Conservation (phyloP, 2,329 filamentous ascomycete species). For the Neospermospora avenae region DNA sequence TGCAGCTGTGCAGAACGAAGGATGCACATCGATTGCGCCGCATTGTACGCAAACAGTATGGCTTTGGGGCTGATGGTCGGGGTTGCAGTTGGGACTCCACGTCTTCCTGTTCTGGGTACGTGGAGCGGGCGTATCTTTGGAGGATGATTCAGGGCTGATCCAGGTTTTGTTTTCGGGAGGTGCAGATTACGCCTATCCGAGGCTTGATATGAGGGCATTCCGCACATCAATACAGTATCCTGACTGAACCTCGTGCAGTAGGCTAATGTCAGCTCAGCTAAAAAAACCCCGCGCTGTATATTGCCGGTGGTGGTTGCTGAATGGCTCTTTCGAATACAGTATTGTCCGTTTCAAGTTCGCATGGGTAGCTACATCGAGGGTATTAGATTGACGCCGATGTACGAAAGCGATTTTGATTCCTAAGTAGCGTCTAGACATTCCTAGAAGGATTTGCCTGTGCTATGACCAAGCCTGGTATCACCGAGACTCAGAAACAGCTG, state of each 20-base stretch:
- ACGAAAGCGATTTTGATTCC: neutral
- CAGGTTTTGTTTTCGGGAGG: neutral
- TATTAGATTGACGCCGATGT: neutral
- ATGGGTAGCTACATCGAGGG: too few species aligned
- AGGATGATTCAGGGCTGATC: too few species aligned
- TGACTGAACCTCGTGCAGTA: neutral
- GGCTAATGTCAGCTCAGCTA: neutral
- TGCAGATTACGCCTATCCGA: neutral
- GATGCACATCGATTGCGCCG: slow-evolving; percentile 1
- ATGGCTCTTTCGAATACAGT: neutral
- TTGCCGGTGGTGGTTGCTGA: neutral
- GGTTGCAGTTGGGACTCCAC: neutral
- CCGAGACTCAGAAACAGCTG: neutral
- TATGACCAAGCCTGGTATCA: neutral
- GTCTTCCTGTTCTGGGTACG: neutral
- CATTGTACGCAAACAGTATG: neutral
- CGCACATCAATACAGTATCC: neutral
- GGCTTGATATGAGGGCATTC: neutral
- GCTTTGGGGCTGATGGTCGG: neutral
- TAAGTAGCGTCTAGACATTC: neutral
- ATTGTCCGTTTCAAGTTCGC: neutral
- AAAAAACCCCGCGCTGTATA: neutral
- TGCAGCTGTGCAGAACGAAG: slow-evolving; percentile 7
- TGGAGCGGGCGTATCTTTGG: too few species aligned
- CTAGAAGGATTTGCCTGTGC: neutral